Percentiles rank a stretch among this genome's conserved stretches.
These are phyloP conservation scores for Aspergillus sp. DNA, from an alignment of 2,329 filamentous ascomycete species.

Conservation along the genomic window DNA sequence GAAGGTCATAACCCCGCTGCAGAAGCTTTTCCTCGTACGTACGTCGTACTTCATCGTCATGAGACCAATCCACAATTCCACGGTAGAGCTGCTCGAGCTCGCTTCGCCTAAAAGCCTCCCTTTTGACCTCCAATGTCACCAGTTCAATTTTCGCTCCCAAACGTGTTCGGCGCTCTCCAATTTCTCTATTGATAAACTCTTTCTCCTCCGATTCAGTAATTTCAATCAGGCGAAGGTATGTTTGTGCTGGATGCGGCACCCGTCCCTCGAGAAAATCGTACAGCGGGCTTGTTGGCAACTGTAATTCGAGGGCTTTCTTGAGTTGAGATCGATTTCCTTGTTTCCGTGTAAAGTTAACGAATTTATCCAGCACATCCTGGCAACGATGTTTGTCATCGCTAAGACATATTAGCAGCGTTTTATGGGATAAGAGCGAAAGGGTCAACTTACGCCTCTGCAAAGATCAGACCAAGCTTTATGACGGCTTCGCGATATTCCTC, in stretches of 20 bases:
- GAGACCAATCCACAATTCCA: conserved; percentile 83
- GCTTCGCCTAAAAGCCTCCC: conserved; percentile 73
- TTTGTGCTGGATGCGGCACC: conserved; percentile 71
- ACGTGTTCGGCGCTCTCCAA: conserved; percentile 81
- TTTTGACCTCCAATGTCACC: conserved; percentile 81
- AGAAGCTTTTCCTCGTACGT: conserved; percentile 88
- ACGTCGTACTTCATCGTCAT: conserved; percentile 77
- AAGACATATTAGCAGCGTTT: conserved; percentile 9
- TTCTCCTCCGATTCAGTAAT: conserved; percentile 83
- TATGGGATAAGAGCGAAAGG: not conserved
- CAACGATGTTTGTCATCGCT: conserved; percentile 57
- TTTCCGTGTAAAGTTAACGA: conserved; percentile 66
- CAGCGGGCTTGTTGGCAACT: conserved; percentile 74
- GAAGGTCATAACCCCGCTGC: conserved; percentile 70
- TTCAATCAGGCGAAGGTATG: conserved; percentile 76
- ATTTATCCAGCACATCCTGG: conserved; percentile 69
- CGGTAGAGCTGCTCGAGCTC: conserved; percentile 75
- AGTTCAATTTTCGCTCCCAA: conserved; percentile 78
- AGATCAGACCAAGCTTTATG: conserved; percentile 69
- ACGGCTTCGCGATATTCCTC: conserved; percentile 70
- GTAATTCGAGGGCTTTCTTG: conserved; percentile 68
- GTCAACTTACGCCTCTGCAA: conserved; percentile 55
- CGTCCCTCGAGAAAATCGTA: conserved; percentile 81
- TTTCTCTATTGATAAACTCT: conserved; percentile 81
- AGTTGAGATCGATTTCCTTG: conserved; percentile 71